Evolutionary conservation across 1,284 basidiomycete genomes (phyloP), one percentile per base, ranked within the genome.

Genomic region (Chalciporus piperatoides): DNA sequence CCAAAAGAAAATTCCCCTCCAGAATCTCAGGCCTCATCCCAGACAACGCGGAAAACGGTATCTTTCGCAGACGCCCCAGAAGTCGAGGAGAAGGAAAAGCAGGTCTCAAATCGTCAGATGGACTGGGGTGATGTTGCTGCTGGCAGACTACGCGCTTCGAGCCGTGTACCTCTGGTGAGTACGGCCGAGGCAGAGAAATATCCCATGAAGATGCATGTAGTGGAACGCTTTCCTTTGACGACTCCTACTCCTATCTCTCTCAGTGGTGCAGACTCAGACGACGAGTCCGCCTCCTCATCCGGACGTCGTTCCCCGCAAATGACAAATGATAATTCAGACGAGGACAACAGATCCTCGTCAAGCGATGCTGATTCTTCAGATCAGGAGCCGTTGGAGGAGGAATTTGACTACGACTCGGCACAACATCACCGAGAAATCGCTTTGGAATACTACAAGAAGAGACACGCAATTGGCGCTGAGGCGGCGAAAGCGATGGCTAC

Each of bases 401-500:
- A 73, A 41, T 71, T 71, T 17, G 81, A 84, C 54, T 67, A 81
- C 35, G 80, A 87, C 56, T 74, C 70, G 47, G 83, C 79, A 21
- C 76, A 71, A 42, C 81, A 84, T 58, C 84, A 88, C 54, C 80
- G 86, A 25, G 86, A 88, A 62, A 75, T 89, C 53, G 82, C 82
- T n/a, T 60, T 88, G 33, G 80, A 80, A 52, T 89, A 90, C 61
- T 75, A 84, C 60, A 69, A 75, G 55, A 83, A 81, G 60, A 78
- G 84, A 44, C 69, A 67, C 15, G 71, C 69, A 11, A 74, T 89
- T 41, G 79, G 80, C 0, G 68, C 75, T 28, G 77, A 77, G 41
- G 75, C 78, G 33, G 68, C 75, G 10, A 68, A 70, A 35, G 79
- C 75, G 6, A 73, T 85, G 70, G 70, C 70, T 48, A 69, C 71